Evolutionary conservation across 2,329 filamentous ascomycete species (phyloP).

Genomic region (Trichoderma koningii): DNA sequence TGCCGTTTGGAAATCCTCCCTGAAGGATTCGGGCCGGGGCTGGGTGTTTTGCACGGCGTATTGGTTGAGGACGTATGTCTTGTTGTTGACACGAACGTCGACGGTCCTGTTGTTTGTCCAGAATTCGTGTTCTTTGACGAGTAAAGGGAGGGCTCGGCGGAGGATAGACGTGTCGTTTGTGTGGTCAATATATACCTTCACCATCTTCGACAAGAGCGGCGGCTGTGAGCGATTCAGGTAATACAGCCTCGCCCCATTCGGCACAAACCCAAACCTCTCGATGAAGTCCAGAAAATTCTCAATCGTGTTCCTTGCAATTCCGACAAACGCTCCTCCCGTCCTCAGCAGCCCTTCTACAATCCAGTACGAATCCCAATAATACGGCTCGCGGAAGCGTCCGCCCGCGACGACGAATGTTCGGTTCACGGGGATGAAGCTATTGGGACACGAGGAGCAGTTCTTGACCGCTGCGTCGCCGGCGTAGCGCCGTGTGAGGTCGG

Average conservation of each 20-base stretch:
- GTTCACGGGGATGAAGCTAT: constrained; percentile 67
- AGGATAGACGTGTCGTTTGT: constrained; percentile 65
- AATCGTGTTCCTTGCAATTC: constrained; percentile 67
- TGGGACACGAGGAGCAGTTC: constrained; percentile 61
- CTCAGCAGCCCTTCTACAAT: constrained; percentile 66
- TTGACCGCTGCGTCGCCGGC: constrained; percentile 49
- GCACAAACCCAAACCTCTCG: constrained; percentile 65
- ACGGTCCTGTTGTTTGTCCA: constrained; percentile 64
- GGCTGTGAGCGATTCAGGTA: constrained; percentile 70
- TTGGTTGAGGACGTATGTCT: constrained; percentile 57
- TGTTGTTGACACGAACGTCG: constrained; percentile 48
- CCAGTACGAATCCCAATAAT: constrained; percentile 74
- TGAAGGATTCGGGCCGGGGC: constrained; percentile 67
- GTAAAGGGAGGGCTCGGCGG: constrained; percentile 60
- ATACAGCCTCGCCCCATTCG: constrained; percentile 68
- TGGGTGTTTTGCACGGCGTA: constrained; percentile 65
- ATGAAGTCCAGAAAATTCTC: constrained; percentile 71
- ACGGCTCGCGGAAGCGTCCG: constrained; percentile 69
- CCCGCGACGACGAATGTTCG: constrained; percentile 70
- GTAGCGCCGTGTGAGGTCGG: constrained; percentile 64
- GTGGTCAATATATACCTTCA: constrained; percentile 63
- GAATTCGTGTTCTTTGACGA: constrained; percentile 65
- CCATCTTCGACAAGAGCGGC: constrained; percentile 66
- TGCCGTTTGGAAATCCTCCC: constrained; percentile 66
- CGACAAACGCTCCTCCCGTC: constrained; percentile 63